A percentile compares a stretch with the other conserved stretches of the same genome.
These are phyloP conservation scores for Mycena haematopus DNA, from an alignment of 768 basidiomycete species.

Conservation along the genomic window DNA sequence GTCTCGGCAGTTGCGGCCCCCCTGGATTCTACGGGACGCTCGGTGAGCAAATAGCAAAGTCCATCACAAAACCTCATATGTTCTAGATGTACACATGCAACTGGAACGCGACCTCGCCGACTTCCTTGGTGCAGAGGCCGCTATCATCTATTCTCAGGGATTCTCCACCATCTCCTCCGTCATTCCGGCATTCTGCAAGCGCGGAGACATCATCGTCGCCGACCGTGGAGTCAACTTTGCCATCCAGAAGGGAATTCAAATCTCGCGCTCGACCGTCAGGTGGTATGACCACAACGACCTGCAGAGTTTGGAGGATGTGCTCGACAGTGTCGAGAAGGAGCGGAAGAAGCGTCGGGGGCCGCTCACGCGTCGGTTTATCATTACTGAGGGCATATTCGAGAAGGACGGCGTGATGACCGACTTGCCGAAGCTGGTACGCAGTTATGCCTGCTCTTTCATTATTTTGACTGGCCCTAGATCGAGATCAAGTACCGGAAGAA, in stretches of 20 bases:
- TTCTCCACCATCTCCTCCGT: constrained; percentile 93
- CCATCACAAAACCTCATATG: constrained; percentile 9
- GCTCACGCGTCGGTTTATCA: constrained; percentile 90
- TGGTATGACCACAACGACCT: constrained; percentile 98
- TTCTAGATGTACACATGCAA: constrained; percentile 88
- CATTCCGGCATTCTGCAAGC: constrained; percentile 97
- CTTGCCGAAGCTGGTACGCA: constrained; percentile 85
- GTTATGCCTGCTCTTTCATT: background rate
- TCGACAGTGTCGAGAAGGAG: constrained; percentile 87
- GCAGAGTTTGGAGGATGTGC: constrained; percentile 86
- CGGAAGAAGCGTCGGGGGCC: constrained; percentile 81
- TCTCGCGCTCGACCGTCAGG: constrained; percentile 87
- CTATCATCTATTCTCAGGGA: constrained; percentile 93
- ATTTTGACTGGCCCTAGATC: constrained; percentile 55
- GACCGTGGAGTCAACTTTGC: constrained; percentile 96
- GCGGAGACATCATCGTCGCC: constrained; percentile 97
- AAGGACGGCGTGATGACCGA: constrained; percentile 93
- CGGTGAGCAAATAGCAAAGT: constrained; percentile 58
- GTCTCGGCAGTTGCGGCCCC: constrained; percentile 94
- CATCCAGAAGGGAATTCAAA: constrained; percentile 95
- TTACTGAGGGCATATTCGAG: constrained; percentile 97
- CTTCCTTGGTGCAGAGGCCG: constrained; percentile 86
- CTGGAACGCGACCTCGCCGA: constrained; percentile 89
- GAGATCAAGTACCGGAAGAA: constrained; percentile 96
- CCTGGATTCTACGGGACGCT: constrained; percentile 97